phyloP scores from a whole-genome alignment of 2,329 filamentous ascomycete genomes.

The Neofusicoccum laricinum region DNA sequence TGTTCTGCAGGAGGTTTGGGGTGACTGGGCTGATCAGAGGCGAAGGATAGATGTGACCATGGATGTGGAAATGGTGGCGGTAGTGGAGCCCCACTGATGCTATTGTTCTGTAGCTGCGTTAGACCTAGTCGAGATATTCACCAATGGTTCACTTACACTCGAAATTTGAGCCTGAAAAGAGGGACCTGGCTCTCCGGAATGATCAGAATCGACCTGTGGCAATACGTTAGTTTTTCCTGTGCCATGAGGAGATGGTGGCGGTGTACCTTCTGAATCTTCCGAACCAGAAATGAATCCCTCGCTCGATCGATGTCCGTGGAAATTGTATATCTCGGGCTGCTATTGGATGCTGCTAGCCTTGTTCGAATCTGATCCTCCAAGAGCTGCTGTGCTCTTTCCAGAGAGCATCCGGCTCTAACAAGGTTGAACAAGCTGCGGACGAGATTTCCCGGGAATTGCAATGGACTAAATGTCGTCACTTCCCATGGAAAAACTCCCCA shows the following conservation, averaged over 20 bases:
- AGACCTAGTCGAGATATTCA: neutral
- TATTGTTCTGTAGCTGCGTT: neutral
- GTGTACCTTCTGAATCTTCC: neutral
- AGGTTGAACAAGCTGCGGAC: neutral
- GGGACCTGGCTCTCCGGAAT: neutral
- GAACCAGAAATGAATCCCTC: neutral
- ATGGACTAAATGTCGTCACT: neutral
- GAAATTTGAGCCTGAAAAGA: neutral
- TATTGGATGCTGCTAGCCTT: neutral
- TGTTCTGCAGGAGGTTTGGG: neutral
- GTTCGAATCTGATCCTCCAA: neutral
- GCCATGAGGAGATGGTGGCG: neutral
- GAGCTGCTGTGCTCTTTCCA: neutral
- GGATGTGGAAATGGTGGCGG: neutral
- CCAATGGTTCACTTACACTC: neutral
- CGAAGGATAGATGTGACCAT: too few species aligned
- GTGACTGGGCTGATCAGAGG: neutral
- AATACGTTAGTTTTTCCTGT: too few species aligned
- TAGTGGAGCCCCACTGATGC: neutral
- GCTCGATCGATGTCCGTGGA: neutral
- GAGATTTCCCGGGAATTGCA: neutral
- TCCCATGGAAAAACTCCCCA: constrained; percentile 1
- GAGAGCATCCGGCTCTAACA: neutral
- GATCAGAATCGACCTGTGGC: too few species aligned
- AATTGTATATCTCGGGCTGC: too few species aligned